Evolutionary conservation across 1,284 basidiomycete species (phyloP).

Genomic region (Wolfiporia cocos): DNA sequence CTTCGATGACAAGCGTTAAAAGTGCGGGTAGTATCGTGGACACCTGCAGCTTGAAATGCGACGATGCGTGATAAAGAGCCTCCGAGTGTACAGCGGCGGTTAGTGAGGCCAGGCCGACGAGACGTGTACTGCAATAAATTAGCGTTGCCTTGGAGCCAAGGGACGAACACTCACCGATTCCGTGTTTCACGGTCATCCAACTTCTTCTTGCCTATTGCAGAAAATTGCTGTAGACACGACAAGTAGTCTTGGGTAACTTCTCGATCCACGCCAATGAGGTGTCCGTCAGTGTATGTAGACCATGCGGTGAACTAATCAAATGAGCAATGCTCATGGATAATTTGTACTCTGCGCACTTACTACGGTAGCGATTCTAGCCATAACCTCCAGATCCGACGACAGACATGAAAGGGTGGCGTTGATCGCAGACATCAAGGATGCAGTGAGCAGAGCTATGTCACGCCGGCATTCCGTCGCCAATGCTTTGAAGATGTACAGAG

Average conservation of each 20-base stretch:
- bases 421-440: conserved; percentile 73
- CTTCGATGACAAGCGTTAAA: conserved; percentile 63
- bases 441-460: conserved; percentile 80
- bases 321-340: background rate
- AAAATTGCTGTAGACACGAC: conserved; percentile 62
- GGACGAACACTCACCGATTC: conserved; percentile 46
- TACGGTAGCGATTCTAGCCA: conserved; percentile 77
- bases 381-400: conserved; percentile 77
- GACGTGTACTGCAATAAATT: conserved; percentile 66
- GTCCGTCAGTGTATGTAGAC: conserved; percentile 89
- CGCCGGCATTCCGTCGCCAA: conserved; percentile 88
- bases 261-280: conserved; percentile 74
- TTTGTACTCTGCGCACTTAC: conserved; percentile 38
- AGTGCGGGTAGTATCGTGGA: conserved; percentile 72
- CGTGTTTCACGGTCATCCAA: conserved; percentile 55
- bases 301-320: conserved; percentile 78
- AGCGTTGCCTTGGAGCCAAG: background rate
- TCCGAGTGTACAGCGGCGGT: conserved; percentile 83
- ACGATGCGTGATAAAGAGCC: conserved; percentile 73
- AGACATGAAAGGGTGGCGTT: conserved; percentile 59
- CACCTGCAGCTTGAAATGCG: conserved; percentile 72
- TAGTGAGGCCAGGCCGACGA: conserved; percentile 84
- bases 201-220: conserved; percentile 48
- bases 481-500: conserved; percentile 79
- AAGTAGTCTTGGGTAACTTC: conserved; percentile 69